Evolutionary conservation across 139 green algal genomes (phyloP).

Genomic region (Zygnema circumcarinatum): DNA sequence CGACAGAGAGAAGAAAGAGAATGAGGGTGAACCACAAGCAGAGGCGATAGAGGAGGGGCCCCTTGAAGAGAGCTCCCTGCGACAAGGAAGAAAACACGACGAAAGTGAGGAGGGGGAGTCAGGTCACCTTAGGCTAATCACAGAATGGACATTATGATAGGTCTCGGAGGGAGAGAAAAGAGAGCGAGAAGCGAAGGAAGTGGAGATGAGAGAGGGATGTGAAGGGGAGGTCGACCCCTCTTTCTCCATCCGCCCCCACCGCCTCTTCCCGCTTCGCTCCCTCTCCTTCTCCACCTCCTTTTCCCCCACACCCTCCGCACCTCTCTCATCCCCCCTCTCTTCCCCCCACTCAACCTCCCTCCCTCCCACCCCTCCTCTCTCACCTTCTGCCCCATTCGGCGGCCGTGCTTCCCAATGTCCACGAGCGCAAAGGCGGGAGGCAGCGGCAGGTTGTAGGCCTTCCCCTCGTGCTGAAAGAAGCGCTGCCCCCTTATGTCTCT

Average conservation of each 20-base stretch:
- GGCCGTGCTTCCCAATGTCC: not conserved
- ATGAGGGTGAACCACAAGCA: not conserved
- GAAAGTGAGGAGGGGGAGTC: not conserved
- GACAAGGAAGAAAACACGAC: not conserved
- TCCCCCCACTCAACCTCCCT: not conserved
- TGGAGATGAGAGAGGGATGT: not conserved
- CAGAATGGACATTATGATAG: no score
- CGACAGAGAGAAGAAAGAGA: not conserved
- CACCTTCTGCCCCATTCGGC: no score
- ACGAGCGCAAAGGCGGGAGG: not conserved
- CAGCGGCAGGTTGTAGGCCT: not conserved
- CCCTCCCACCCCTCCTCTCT: not conserved
- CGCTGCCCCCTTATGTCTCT: not conserved
- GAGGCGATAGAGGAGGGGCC: conserved; percentile 1
- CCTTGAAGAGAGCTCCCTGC: not conserved
- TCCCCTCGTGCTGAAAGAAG: not conserved
- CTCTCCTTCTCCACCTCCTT: not conserved
- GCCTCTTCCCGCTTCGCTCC: not conserved
- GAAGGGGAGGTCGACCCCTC: not conserved
- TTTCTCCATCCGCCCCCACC: not conserved
- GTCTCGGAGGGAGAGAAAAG: not conserved
- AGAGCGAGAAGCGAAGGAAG: not conserved
- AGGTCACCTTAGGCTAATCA: no score
- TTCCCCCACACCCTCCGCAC: not conserved
- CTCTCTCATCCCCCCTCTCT: not conserved